Evolutionary conservation across 345 rosid genomes (phyloP).

Genomic region (Rubroshorea leprosula): DNA sequence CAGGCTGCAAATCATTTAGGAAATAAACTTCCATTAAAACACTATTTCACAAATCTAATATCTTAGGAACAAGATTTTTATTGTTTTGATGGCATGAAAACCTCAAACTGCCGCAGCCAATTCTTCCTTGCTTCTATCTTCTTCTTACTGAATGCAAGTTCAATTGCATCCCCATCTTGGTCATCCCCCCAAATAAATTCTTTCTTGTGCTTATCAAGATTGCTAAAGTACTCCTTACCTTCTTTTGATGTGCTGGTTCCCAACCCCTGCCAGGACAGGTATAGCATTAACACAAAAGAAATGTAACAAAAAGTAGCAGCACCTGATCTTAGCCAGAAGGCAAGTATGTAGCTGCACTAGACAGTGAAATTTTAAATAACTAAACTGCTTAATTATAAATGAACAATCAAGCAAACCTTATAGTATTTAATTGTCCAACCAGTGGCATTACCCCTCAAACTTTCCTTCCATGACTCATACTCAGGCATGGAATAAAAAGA

Average conservation of each 20-base stretch:
- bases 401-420: slow-evolving; percentile 53
- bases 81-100: slow-evolving; percentile 14
- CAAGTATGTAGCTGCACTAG: background rate
- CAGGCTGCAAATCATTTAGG: slow-evolving; percentile 56
- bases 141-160: slow-evolving; percentile 96
- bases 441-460: slow-evolving; percentile 51
- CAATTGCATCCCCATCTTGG: slow-evolving; percentile 84
- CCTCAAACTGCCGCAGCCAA: slow-evolving; percentile 90
- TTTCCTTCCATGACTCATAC: slow-evolving; percentile 81
- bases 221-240: slow-evolving; percentile 66
- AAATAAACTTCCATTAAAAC: slow-evolving; percentile 9
- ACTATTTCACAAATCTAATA: background rate
- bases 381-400: slow-evolving; percentile 1
- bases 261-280: slow-evolving; percentile 54
- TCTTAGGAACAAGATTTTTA: background rate
- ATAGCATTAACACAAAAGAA: background rate
- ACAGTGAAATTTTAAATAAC: background rate
- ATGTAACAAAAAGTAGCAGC: too few species aligned
- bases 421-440: slow-evolving; percentile 91
- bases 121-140: slow-evolving; percentile 92
- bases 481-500: slow-evolving; percentile 93
- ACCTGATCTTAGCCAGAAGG: too few species aligned
- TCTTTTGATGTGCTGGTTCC: slow-evolving; percentile 83
- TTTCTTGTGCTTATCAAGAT: slow-evolving; percentile 61
- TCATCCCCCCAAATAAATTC: slow-evolving; percentile 83